phyloP scores from a whole-genome alignment of 768 basidiomycete species.

The Boletus sensibilis region DNA sequence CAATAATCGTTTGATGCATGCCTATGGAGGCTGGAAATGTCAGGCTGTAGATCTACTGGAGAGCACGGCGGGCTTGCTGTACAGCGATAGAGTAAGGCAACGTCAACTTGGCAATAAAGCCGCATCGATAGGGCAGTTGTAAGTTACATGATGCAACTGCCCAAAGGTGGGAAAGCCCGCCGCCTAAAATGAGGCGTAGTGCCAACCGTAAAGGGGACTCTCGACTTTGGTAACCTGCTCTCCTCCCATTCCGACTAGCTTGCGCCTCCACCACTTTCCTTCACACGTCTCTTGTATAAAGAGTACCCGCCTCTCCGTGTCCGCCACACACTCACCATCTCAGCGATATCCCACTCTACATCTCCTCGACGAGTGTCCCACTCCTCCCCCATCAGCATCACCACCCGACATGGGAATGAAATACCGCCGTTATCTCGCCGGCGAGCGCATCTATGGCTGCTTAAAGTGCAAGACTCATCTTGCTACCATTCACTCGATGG shows the following conservation, averaged over 20 bases:
- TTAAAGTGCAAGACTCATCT: constrained; percentile 85
- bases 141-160: neutral
- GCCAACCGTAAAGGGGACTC: constrained; percentile 25
- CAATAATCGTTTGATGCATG: neutral
- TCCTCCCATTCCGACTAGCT: constrained; percentile 10
- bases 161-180: constrained; percentile 27
- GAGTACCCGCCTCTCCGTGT: constrained; percentile 6
- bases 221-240: constrained; percentile 4
- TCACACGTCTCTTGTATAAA: constrained; percentile 35
- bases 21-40: neutral
- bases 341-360: constrained; percentile 2
- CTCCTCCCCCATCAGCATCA: neutral
- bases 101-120: neutral
- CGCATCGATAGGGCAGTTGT: constrained; percentile 4
- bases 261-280: constrained; percentile 14
- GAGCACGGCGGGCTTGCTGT: neutral
- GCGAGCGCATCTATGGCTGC: constrained; percentile 87
- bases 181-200: constrained; percentile 23
- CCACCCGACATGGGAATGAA: constrained; percentile 74
- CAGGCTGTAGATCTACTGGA: neutral
- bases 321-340: neutral
- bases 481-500: constrained; percentile 88
- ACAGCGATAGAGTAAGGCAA: neutral
- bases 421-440: constrained; percentile 82
- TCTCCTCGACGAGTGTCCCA: neutral